Evolutionary conservation across 2,329 filamentous ascomycete genomes (phyloP).

Genomic region (Apiospora aurea): DNA sequence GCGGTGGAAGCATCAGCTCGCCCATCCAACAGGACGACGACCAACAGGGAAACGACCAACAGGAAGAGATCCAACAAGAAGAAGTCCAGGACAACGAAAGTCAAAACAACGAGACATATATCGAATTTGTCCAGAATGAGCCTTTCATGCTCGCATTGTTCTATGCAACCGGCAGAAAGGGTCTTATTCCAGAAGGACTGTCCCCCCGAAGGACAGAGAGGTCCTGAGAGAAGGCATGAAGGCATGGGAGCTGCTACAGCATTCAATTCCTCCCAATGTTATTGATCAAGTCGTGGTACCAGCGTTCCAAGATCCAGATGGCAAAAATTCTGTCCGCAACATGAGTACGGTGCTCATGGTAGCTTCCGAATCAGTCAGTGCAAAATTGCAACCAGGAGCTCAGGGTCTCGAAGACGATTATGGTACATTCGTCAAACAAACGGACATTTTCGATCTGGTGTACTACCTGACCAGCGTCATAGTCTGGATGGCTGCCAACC

Average conservation of each 20-base stretch:
- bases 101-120: not conserved
- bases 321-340: not conserved
- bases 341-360: not conserved
- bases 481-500: not conserved
- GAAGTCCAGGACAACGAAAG: not conserved
- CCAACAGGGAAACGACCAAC: not conserved
- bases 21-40: not conserved
- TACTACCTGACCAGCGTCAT: not conserved
- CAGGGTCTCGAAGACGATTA: not conserved
- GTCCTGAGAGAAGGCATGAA: not conserved
- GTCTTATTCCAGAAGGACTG: not conserved
- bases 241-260: not conserved
- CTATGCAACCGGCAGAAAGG: not conserved
- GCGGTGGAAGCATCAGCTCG: not conserved
- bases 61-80: too few species aligned
- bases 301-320: not conserved
- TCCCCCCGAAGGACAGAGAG: not conserved
- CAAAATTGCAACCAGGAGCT: too few species aligned
- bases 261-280: not conserved
- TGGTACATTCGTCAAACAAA: not conserved
- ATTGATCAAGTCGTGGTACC: rapidly evolving
- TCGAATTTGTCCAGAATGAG: not conserved
- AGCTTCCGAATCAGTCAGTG: not conserved
- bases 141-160: not conserved
- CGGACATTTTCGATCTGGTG: not conserved